phyloP scores from a whole-genome alignment of 768 basidiomycete species.

The Suillus brevipes region DNA sequence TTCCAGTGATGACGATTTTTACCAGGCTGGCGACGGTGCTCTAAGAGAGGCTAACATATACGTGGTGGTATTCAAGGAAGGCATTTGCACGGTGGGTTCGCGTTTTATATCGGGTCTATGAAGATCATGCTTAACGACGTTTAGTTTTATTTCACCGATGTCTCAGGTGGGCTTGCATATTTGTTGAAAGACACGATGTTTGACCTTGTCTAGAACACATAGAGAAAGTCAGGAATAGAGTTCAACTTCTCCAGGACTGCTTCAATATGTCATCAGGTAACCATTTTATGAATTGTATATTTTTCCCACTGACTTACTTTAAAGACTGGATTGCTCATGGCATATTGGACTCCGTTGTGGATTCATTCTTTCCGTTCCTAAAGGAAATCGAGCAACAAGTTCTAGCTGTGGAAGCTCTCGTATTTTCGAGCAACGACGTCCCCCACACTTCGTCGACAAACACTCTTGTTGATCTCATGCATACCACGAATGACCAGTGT shows the following conservation, averaged over 20 bases:
- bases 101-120: neutral
- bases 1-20: constrained; percentile 20
- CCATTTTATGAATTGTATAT: constrained; percentile 17
- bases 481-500: neutral
- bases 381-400: constrained; percentile 82
- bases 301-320: neutral
- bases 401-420: constrained; percentile 69
- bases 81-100: constrained; percentile 69
- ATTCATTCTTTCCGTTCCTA: constrained; percentile 87
- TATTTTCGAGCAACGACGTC: constrained; percentile 42
- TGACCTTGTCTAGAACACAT: constrained; percentile 62
- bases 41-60: constrained; percentile 86
- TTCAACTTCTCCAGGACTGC: constrained; percentile 61
- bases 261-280: constrained; percentile 73
- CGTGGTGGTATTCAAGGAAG: constrained; percentile 84
- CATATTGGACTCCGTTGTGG: constrained; percentile 89
- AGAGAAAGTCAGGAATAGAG: constrained; percentile 69
- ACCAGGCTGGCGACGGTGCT: constrained; percentile 40
- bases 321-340: constrained; percentile 94
- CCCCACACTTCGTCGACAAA: constrained; percentile 1
- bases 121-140: neutral
- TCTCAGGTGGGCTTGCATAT: constrained; percentile 48
- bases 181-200: neutral
- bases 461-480: neutral
- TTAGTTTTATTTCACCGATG: constrained; percentile 90